These are phyloP conservation scores for Mycogone perniciosa DNA, from an alignment of 2,329 filamentous ascomycete genomes.

Conservation along the genomic window DNA sequence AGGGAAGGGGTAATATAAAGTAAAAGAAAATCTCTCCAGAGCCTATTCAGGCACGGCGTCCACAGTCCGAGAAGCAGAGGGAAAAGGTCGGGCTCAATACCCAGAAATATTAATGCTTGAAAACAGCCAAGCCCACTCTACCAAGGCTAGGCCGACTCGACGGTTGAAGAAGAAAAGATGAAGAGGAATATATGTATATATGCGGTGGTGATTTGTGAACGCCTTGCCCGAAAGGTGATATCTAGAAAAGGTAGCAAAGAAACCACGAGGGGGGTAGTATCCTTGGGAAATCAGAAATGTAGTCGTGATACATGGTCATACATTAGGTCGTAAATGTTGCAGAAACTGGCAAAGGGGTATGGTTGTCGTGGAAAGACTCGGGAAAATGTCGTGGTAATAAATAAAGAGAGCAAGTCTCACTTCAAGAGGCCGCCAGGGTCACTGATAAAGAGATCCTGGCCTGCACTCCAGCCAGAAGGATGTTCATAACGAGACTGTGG, in stretches of 20 bases:
- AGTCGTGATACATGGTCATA: conserved; percentile 12
- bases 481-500: conserved; percentile 35
- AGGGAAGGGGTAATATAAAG: background rate
- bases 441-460: conserved; percentile 28
- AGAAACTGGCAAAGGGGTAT: conserved; percentile 7
- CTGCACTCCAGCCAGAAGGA: conserved; percentile 24
- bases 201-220: background rate
- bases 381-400: background rate
- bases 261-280: background rate
- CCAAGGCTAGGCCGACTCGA: too few species aligned
- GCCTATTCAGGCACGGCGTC: too few species aligned
- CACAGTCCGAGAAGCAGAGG: too few species aligned
- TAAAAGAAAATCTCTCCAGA: background rate
- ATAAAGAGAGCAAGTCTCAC: conserved; percentile 14
- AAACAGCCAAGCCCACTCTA: too few species aligned
- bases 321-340: background rate
- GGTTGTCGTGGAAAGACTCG: conserved; percentile 1
- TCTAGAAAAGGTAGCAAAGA: background rate
- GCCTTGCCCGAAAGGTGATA: background rate
- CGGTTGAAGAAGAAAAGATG: too few species aligned
- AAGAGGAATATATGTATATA: too few species aligned
- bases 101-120: too few species aligned
- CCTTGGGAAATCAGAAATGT: background rate
- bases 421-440: conserved; percentile 37
- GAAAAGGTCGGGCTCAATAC: too few species aligned